Base-by-base conservation (phyloP, 2,329 filamentous ascomycete genomes). In the Aureobasidium sp. region DNA sequence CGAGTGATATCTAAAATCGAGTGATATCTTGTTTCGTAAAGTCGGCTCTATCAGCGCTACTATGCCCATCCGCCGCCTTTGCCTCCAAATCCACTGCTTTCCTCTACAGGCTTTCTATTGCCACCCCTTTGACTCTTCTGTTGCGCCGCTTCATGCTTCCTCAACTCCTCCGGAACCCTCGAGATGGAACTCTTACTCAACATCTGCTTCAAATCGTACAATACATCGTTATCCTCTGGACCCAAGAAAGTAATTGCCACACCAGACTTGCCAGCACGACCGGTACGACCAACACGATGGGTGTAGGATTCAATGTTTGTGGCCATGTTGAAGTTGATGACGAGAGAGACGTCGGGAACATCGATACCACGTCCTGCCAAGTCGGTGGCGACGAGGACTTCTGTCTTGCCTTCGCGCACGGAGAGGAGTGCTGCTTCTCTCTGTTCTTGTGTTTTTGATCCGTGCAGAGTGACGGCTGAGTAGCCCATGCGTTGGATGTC, bases 241-340 rank as follows among this genome's bases (percentile, higher is more conserved):
- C 92, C 93, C 71, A 97, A 76, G 80, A 99, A 99, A 0, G 94
- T 99, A 66, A 99, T 94, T 2, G 94, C 90, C 56, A 96, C 87
- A 87, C 94, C 94, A 68, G 85, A 92, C 84, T 97, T 97, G 65
- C 94, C 94, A 2, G 94, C 94, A 86, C 94, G 89, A 81, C 94
- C 94, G 1, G 94, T 99, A 78, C 94, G 88, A 75, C 94, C 94
- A 71, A 99, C 89, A 78, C 94, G 87, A 81, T 99, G 94, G 2
- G 93, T 97, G 74, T 99, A 99, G 71, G 85, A 88, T 78, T 99
- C 94, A 68, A 99, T 97, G 68, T 82, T 91, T 13, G 79, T 86
- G 0, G 94, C 89, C 94, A 99, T 97, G 81, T 97, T 99, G 84
- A 97, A 99, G 79, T 99, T 99, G 73, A 99, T 83, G 63, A 99